Evolutionary conservation across 495 filamentous ascomycete genomes (phyloP), one percentile per base, ranked within the genome.

Genomic region (Cryomyces minteri): DNA sequence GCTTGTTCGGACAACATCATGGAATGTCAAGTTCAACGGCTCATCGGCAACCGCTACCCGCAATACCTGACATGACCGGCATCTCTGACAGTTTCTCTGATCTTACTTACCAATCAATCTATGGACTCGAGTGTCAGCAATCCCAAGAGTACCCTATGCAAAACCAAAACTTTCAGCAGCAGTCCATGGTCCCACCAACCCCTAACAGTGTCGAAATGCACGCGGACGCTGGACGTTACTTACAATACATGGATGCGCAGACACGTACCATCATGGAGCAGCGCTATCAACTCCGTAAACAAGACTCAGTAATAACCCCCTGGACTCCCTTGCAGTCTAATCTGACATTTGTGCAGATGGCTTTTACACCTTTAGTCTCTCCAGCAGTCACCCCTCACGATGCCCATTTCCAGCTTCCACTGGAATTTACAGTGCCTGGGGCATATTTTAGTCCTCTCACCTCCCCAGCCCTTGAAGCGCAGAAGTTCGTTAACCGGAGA

Each of bases 361-460:
- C 84, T 28, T 95, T 94, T 61, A 98, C 90, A 5, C 90, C 90
- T 6, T 74, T 98, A 31, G 83, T 93, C 6, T 95, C 90, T 32
- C 90, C 90, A 14, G 88, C 87, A 4, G 88, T 95, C 54, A 94
- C 88, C 7, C 88, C 90, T 30, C 70, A 90, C 40, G 88, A 94
- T 51, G 72, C 74, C 32, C 81, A 86, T 56, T 93, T 92, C 59
- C 70, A 76, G 39, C 62, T 76, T 28, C 74, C 87, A 39, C 74
- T 78, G 8, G 83, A 87, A 48, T 95, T 84, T 57, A 76, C 80
- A 9, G 76, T 86, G 9, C 81, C 82, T 7, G 78, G 81, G n/a
- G 84, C 86, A 39, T 88, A 90, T 59, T 94, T 96, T 56, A 95
- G 86, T 52, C 90, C 90, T 5, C 67, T 98, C 39, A 92, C 82